These are phyloP conservation scores for Coemansia guatemalensis DNA, from an alignment of 192 early-diverging fungal species.

Conservation along the genomic window DNA sequence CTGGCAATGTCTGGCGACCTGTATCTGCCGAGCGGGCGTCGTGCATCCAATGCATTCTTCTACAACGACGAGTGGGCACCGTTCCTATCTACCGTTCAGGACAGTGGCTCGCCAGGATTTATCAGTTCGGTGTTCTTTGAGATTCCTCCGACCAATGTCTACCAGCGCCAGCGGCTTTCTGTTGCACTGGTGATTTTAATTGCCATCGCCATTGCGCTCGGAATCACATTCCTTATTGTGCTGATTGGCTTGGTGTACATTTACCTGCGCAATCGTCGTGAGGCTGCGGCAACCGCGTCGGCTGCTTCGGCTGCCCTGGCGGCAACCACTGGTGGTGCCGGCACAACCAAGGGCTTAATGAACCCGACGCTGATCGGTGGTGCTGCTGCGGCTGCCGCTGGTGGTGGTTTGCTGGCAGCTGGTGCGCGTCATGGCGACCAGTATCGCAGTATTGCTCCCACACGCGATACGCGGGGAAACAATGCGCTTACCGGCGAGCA, in stretches of 20 bases:
- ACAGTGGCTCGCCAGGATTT: slow-evolving; percentile 35
- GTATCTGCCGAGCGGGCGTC: slow-evolving; percentile 24
- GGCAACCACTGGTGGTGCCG: slow-evolving; percentile 30
- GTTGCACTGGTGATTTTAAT: slow-evolving; percentile 67
- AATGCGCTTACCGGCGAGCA: slow-evolving; percentile 40
- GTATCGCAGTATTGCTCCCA: slow-evolving; percentile 7
- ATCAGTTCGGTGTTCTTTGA: slow-evolving; percentile 47
- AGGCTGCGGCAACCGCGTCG: slow-evolving; percentile 47
- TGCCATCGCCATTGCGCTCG: slow-evolving; percentile 67
- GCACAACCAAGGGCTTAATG: slow-evolving; percentile 31
- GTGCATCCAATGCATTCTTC: slow-evolving; percentile 48
- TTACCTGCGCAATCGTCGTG: slow-evolving; percentile 56
- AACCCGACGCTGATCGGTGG: slow-evolving; percentile 12
- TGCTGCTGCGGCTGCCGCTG: slow-evolving; percentile 21
- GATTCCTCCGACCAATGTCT: slow-evolving; percentile 50
- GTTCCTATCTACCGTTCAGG: slow-evolving; percentile 50
- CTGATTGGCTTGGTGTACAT: slow-evolving; percentile 58
- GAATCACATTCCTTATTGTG: slow-evolving; percentile 64
- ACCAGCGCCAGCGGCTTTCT: slow-evolving; percentile 46
- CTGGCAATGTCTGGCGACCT: slow-evolving; percentile 46
- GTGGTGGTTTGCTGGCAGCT: slow-evolving; percentile 19
- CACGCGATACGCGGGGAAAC: slow-evolving; percentile 35
- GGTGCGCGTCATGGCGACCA: slow-evolving; percentile 23
- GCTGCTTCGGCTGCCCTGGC: slow-evolving; percentile 54
- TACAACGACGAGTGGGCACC: slow-evolving; percentile 46